Conservation (phyloP, 108 stramenopile species). For the Fistulifera pelliculosa region DNA sequence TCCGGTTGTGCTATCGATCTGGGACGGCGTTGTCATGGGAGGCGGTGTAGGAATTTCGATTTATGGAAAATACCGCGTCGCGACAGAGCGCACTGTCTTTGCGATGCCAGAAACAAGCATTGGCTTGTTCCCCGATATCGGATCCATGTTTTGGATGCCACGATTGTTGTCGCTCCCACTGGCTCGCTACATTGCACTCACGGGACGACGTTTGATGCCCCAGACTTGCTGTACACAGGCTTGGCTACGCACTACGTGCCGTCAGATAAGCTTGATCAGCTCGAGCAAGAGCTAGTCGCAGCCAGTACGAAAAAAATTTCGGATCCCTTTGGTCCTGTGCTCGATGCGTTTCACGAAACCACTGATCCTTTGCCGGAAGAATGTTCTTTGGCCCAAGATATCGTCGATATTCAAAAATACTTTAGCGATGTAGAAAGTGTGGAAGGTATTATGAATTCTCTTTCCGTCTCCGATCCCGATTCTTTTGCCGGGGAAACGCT, state of each 20-base stretch:
- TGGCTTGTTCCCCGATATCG: conserved; percentile 97
- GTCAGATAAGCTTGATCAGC: conserved; percentile 44
- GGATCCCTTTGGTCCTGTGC: conserved; percentile 28
- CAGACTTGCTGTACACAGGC: conserved; percentile 82
- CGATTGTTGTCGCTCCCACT: conserved; percentile 39
- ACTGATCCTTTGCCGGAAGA: no score
- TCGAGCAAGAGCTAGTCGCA: conserved; percentile 16
- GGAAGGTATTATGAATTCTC: no score
- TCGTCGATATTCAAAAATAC: no score
- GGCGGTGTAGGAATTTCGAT: conserved; percentile 95
- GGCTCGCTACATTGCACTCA: conserved; percentile 88
- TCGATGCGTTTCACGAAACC: conserved; percentile 46
- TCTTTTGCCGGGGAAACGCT: conserved; percentile 48
- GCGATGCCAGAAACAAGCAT: conserved; percentile 98
- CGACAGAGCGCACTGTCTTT: conserved; percentile 88
- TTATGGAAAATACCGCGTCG: conserved; percentile 87
- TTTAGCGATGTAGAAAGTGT: no score
- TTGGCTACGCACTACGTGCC: conserved; percentile 93
- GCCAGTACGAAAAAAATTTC: background rate
- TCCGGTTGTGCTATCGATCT: conserved; percentile 72
- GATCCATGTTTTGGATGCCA: conserved; percentile 85
- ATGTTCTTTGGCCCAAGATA: no score
- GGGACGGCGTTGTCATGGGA: conserved; percentile 99
- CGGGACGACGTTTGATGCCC: conserved; percentile 76
- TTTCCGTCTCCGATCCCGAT: background rate